Conservation (phyloP, 139 green algal species). For the Auxenochlorella pyrenoidosa region DNA sequence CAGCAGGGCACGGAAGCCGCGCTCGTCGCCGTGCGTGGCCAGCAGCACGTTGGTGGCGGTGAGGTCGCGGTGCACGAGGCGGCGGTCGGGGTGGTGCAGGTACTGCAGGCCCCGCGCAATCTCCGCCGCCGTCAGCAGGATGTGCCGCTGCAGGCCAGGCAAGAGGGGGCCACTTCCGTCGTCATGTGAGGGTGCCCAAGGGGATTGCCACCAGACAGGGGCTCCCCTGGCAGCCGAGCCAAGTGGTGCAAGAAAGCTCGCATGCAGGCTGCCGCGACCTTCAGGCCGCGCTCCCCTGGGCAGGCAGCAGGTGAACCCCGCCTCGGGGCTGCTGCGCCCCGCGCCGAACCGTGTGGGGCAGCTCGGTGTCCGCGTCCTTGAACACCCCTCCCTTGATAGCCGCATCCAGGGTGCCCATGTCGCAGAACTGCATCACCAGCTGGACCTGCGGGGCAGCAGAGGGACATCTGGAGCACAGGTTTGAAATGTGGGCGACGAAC, state of each 20-base stretch:
- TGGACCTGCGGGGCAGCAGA: conserved; percentile 19
- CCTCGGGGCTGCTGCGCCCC: too few relatives aligned
- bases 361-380: neutral
- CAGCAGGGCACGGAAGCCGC: conserved; percentile 39
- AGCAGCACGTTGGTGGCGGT: conserved; percentile 43
- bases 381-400: conserved; percentile 6
- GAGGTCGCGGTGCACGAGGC: conserved; percentile 43
- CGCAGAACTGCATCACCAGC: conserved; percentile 40
- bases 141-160: conserved; percentile 8
- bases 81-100: conserved; percentile 25
- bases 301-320: too few relatives aligned
- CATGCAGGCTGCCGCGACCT: too few relatives aligned
- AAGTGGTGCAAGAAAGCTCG: too few relatives aligned
- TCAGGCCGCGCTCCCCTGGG: too few relatives aligned
- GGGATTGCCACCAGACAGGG: neutral
- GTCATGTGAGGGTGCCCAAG: too few relatives aligned
- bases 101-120: conserved; percentile 32
- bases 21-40: conserved; percentile 2
- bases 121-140: conserved; percentile 30
- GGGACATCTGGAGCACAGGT: too few relatives aligned
- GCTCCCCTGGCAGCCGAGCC: too few relatives aligned
- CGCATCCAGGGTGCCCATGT: conserved; percentile 32
- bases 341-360: neutral
- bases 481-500: too few relatives aligned
- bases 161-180: neutral